These are phyloP conservation scores for Diplogelasinospora grovesii DNA, from an alignment of 495 filamentous ascomycete genomes.

Conservation along the genomic window DNA sequence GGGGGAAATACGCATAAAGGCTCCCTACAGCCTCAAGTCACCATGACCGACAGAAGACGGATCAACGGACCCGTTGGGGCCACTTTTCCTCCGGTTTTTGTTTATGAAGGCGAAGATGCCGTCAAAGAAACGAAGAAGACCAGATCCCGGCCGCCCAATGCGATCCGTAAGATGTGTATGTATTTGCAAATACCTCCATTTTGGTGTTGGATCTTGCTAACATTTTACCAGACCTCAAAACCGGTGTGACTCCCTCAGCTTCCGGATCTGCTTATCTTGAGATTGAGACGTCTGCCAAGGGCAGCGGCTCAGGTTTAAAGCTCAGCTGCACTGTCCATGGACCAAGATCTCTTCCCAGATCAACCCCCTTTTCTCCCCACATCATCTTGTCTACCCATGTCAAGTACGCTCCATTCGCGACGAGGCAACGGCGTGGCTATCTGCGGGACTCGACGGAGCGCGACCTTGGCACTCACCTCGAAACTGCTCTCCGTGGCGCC, in stretches of 20 bases:
- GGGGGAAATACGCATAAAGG: no score
- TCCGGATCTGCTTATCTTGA: constrained; percentile 93
- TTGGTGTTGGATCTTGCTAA: no score
- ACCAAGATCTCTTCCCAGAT: constrained; percentile 82
- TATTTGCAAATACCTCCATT: constrained; percentile 5
- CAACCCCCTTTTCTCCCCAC: constrained; percentile 81
- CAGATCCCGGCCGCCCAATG: constrained; percentile 43
- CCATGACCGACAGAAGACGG: constrained; percentile 80
- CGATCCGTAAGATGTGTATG: constrained; percentile 79
- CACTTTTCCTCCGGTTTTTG: constrained; percentile 69
- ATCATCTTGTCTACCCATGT: constrained; percentile 85
- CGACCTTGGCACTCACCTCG: constrained; percentile 84
- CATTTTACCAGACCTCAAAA: constrained; percentile 65
- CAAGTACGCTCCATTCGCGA: constrained; percentile 94
- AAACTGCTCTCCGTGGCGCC: constrained; percentile 80
- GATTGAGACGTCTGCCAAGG: constrained; percentile 53
- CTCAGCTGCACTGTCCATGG: constrained; percentile 89
- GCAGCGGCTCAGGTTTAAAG: constrained; percentile 63
- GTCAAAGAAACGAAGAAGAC: constrained; percentile 38
- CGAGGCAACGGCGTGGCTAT: constrained; percentile 72
- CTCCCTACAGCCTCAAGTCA: constrained; percentile 6
- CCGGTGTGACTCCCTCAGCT: constrained; percentile 85
- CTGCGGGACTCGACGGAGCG: constrained; percentile 79
- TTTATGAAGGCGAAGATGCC: constrained; percentile 31
- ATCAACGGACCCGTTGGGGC: constrained; percentile 80